Base-by-base conservation (phyloP, 129 eudicot genomes). In the Solidago caesia region DNA sequence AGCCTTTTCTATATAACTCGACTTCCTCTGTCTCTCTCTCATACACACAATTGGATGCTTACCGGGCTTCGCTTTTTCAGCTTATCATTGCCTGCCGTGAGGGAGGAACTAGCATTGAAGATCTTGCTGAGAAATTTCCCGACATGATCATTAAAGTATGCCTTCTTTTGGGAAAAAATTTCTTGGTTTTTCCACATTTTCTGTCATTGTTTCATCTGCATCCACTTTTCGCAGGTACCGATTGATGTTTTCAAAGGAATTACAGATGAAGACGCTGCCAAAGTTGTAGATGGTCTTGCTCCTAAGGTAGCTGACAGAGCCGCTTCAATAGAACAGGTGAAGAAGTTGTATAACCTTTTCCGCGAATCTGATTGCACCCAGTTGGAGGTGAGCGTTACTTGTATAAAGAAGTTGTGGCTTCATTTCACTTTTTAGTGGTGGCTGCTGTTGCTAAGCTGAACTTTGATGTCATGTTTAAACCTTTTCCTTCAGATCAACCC, bases 21-120 rank as follows among this genome's bases (percentile, higher is more conserved):
- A 10, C 64, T 21, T 26, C 16, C 51, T 5, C 7, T 5, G 8
- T 6, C 4, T 53, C 44, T 44, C 8, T 72, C 55, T 51, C 63
- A 74, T 61, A 33, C 41, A 49, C 63, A 48, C 14, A 15, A 64
- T 29, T 11, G 56, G 67, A 47, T 77, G 72, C 74, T 63, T 41
- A 73, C 44, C 52, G 75, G 59, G 51, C 64, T 25, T 61, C 59
- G 10, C 4, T 70, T 62, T 39, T 79, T 78, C 83, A 94, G 98
- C 85, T 94, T 76, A 94, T 94, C 42, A 90, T 94, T 71, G 92
- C 98, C 14, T 94, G 97, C 72, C 69, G 84, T 72, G 86, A 94
- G 82, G 98, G 98, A 73, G 98, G 98, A 79, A 94, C 98, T 73
- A 94, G 98, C 79, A 94, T 94, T 65, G 98, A 94, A 85, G 98